Base-by-base conservation (phyloP, 192 early-diverging fungal species). In the Coemansia sp. region DNA sequence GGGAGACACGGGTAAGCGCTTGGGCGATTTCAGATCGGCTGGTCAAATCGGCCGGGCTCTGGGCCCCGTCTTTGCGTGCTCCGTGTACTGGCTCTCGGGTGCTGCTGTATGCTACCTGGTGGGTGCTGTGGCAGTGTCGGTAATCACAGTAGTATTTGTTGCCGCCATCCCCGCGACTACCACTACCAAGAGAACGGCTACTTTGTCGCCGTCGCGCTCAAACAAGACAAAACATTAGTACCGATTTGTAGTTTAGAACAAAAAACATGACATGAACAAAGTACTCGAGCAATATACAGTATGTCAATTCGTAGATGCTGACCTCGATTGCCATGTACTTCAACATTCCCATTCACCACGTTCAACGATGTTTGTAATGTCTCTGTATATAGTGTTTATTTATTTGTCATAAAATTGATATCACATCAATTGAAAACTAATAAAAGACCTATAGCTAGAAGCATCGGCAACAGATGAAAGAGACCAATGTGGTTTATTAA, bases 31-130 rank as follows among this genome's bases (percentile, higher is more conserved):
- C 72, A 79, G 95, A 17, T 90, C 91, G 10, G 83, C 85, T 63
- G 97, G 97, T 0, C 97, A 99, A 75, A 83, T 99, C 41, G 97
- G 97, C 29, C 85, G 97, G 29, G 87, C 93, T 0, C 62, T 92
- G 40, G 97, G 97, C 6, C 95, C 97, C 0, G 74, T 99, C 53
- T 88, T 91, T 53, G 92, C 92, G 0, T 97, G 95, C 83, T 85
- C 87, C 10, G 71, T 88, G 10, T 99, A 98, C 76, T 99, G 94
- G 95, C 82, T 91, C 56, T 70, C 82, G 0, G 93, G 93, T n/a
- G 87, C 89, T 3, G 59, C 77, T 24, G 69, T 70, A 2, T 89
- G 88, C 66, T 94, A 94, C 66, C 64, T 79, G 0, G 62, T 82
- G 14, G 93, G 90, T 6, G 66, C 91, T 1, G 46, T 84, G 0